Percentiles rank a stretch among this genome's conserved stretches.
These are phyloP conservation scores for Pseudonitzschia pungens DNA, from an alignment of 108 stramenopile species.

Conservation along the genomic window DNA sequence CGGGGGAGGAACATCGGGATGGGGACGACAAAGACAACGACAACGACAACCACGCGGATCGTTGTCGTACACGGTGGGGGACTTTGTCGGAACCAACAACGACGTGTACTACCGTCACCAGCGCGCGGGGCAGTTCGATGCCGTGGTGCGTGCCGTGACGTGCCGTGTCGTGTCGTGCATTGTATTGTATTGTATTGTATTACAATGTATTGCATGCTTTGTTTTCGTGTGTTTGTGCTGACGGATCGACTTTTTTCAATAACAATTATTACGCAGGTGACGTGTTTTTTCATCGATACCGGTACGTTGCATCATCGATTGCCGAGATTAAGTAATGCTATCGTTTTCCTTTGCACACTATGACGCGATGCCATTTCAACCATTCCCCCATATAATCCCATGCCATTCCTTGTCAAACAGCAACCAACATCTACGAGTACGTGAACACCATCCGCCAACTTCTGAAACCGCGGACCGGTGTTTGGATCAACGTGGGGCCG, in stretches of 20 bases:
- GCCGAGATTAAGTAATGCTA: no score
- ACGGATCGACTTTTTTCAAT: no score
- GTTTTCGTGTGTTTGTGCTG: no score
- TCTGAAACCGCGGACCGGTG: conserved; percentile 39
- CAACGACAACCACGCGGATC: no score
- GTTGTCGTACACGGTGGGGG: conserved; percentile 80
- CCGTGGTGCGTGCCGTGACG: conserved; percentile 38
- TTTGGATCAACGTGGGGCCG: conserved; percentile 87
- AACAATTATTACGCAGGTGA: conserved; percentile 36
- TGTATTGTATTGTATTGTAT: no score
- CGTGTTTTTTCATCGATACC: conserved; percentile 87
- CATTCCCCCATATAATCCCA: background rate
- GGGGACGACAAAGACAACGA: no score
- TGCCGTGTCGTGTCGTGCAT: no score
- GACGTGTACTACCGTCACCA: conserved; percentile 35
- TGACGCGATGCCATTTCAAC: background rate
- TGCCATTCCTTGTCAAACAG: conserved; percentile 9
- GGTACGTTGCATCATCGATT: background rate
- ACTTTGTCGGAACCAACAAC: conserved; percentile 52
- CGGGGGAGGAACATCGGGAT: no score
- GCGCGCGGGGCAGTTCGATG: conserved; percentile 37
- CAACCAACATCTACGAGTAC: conserved; percentile 80
- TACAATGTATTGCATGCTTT: no score
- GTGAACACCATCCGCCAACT: conserved; percentile 47
- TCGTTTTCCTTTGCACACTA: no score